Evolutionary conservation across 2,329 filamentous ascomycete genomes (phyloP).

Genomic region (Penicillium sumatraense): DNA sequence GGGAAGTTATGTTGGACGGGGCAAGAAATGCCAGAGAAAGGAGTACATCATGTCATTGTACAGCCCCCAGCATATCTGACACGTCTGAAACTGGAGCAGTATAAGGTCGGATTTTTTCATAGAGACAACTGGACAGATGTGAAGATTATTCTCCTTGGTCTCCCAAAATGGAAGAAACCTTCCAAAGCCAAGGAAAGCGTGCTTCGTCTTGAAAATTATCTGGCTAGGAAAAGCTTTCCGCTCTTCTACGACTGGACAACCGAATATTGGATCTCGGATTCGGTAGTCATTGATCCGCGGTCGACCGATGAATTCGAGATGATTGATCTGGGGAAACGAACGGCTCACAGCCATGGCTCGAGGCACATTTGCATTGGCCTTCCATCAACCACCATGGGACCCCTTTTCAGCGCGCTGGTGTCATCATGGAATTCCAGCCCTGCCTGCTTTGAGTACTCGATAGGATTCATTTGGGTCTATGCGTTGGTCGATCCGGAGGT

Average conservation of each 20-base stretch:
- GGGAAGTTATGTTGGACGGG: too few species aligned
- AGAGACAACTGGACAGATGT: not conserved
- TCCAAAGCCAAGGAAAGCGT: not conserved
- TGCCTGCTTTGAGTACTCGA: constrained; percentile 4
- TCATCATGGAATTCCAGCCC: not conserved
- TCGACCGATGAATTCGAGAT: not conserved
- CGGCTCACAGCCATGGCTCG: not conserved
- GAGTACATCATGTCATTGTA: not conserved
- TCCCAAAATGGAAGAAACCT: not conserved
- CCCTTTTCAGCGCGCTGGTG: constrained; percentile 3
- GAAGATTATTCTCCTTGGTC: not conserved
- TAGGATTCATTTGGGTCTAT: not conserved
- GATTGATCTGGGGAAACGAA: not conserved
- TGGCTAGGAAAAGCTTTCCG: not conserved
- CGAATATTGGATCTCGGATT: constrained; percentile 1
- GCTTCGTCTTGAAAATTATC: not conserved
- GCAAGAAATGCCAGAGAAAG: too few species aligned
- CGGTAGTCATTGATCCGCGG: not conserved
- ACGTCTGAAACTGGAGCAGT: not conserved
- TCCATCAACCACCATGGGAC: not conserved
- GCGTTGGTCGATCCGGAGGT: not conserved
- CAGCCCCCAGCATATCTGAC: not conserved
- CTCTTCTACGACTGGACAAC: not conserved
- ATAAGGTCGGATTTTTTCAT: not conserved
- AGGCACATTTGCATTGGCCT: constrained; percentile 1